Percentiles rank a stretch among this genome's conserved stretches.
These are phyloP conservation scores for Novymonas esmeraldas DNA, from an alignment of 208 protist species.

Conservation along the genomic window DNA sequence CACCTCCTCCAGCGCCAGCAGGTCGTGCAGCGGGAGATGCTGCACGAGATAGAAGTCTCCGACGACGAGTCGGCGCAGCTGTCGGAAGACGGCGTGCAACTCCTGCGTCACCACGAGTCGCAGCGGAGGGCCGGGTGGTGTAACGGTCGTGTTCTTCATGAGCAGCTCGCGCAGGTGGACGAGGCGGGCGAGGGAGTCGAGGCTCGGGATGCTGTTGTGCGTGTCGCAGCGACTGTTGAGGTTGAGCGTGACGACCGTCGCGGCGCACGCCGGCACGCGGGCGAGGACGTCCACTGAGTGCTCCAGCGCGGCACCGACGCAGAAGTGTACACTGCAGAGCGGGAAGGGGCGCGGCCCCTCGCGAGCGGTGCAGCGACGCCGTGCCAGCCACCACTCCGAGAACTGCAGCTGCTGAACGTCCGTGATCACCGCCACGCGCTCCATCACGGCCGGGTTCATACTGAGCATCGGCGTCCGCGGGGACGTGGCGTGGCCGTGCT, in stretches of 20 bases:
- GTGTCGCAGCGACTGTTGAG: slow-evolving; percentile 29
- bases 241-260: slow-evolving; percentile 26
- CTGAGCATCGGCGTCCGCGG: slow-evolving; percentile 5
- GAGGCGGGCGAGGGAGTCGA: slow-evolving; percentile 19
- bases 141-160: slow-evolving; percentile 30
- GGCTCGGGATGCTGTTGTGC: slow-evolving; percentile 29
- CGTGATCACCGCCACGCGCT: slow-evolving; percentile 21
- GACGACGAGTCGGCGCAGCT: slow-evolving; percentile 31
- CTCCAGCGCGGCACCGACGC: slow-evolving; percentile 20
- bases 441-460: slow-evolving; percentile 6
- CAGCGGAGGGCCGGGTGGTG: slow-evolving; percentile 13
- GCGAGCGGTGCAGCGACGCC: not conserved
- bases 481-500: not conserved
- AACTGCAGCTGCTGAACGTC: slow-evolving; percentile 15
- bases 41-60: slow-evolving; percentile 35
- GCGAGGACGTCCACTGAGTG: slow-evolving; percentile 22
- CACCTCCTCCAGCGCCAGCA: slow-evolving; percentile 25
- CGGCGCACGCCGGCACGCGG: slow-evolving; percentile 26
- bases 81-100: slow-evolving; percentile 25
- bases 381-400: slow-evolving; percentile 31
- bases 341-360: slow-evolving; percentile 10
- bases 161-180: slow-evolving; percentile 33
- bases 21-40: slow-evolving; percentile 20
- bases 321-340: slow-evolving; percentile 28
- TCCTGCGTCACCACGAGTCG: slow-evolving; percentile 21